Conservation (phyloP, 192 early-diverging fungal genomes). For the Gigaspora rosea region DNA sequence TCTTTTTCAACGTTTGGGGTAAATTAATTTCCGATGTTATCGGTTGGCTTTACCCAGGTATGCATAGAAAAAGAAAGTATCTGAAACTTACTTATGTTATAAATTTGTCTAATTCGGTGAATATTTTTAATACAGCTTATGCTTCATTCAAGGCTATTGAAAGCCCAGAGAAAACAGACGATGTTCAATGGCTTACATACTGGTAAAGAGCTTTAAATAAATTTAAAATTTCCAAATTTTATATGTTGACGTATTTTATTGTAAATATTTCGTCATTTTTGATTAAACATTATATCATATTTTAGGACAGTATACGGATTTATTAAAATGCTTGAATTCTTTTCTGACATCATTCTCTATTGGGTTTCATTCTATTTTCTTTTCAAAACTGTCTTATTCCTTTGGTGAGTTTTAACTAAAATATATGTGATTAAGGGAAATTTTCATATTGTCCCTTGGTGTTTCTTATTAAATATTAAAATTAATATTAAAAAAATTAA, state of each 20-base stretch:
- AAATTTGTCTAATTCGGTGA: background rate
- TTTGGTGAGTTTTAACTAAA: conserved; percentile 82
- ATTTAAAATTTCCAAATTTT: background rate
- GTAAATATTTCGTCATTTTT: background rate
- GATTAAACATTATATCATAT: background rate
- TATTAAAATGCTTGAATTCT: conserved; percentile 86
- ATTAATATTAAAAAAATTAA: background rate
- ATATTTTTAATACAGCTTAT: conserved; percentile 60
- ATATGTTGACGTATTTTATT: background rate
- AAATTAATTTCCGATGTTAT: conserved; percentile 79
- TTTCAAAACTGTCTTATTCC: conserved; percentile 86
- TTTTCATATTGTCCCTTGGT: background rate
- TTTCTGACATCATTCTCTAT: conserved; percentile 84
- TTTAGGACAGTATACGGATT: conserved; percentile 82
- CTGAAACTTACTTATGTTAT: too few relatives aligned
- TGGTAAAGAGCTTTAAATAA: conserved; percentile 51
- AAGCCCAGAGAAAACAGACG: conserved; percentile 70
- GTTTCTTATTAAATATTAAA: background rate
- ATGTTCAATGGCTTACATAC: conserved; percentile 91
- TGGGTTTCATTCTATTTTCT: conserved; percentile 96
- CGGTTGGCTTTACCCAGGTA: conserved; percentile 89
- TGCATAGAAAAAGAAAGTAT: background rate
- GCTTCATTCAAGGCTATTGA: conserved; percentile 93
- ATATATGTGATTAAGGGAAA: conserved; percentile 47
- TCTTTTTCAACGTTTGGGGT: conserved; percentile 89